A percentile compares a stretch with the other conserved stretches of the same genome.
phyloP scores from a whole-genome alignment of 768 basidiomycete species.

The Lepiota subincarnata region DNA sequence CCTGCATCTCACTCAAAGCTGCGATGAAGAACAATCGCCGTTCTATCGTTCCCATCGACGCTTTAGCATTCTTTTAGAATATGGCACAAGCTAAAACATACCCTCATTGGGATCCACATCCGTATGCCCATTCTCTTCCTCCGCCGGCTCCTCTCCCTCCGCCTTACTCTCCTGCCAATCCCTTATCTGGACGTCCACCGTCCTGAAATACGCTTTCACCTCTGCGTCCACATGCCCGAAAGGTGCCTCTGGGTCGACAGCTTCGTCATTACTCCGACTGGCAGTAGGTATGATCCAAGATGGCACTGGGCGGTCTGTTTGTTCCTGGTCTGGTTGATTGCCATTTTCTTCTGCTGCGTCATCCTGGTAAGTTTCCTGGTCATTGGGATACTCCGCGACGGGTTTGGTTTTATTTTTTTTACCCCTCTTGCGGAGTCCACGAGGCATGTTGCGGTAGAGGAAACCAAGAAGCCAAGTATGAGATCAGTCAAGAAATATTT shows the following conservation, averaged over 20 bases:
- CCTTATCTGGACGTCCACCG: slow-evolving; percentile 81
- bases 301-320: slow-evolving; percentile 37
- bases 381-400: slow-evolving; percentile 19
- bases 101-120: slow-evolving; percentile 71
- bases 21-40: slow-evolving; percentile 75
- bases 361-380: slow-evolving; percentile 7
- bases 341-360: slow-evolving; percentile 8
- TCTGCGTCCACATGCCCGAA: slow-evolving; percentile 90
- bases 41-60: slow-evolving; percentile 38
- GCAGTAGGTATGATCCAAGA: slow-evolving; percentile 64
- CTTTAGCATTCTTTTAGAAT: neutral
- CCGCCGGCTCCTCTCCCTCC: slow-evolving; percentile 34
- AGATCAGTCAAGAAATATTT: neutral
- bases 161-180: slow-evolving; percentile 71
- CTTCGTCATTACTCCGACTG: slow-evolving; percentile 26
- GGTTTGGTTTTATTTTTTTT: slow-evolving; percentile 63
- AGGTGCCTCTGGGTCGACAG: slow-evolving; percentile 61
- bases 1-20: slow-evolving; percentile 78
- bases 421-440: slow-evolving; percentile 71
- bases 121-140: slow-evolving; percentile 31
- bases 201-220: slow-evolving; percentile 89
- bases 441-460: slow-evolving; percentile 47
- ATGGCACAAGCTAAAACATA: slow-evolving; percentile 23
- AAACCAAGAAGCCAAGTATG: neutral
- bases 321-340: slow-evolving; percentile 16